Percentiles rank a stretch among this genome's conserved stretches.
Conservation (phyloP, 176 grass and related monocot species). For the Lolium multiflorum region DNA sequence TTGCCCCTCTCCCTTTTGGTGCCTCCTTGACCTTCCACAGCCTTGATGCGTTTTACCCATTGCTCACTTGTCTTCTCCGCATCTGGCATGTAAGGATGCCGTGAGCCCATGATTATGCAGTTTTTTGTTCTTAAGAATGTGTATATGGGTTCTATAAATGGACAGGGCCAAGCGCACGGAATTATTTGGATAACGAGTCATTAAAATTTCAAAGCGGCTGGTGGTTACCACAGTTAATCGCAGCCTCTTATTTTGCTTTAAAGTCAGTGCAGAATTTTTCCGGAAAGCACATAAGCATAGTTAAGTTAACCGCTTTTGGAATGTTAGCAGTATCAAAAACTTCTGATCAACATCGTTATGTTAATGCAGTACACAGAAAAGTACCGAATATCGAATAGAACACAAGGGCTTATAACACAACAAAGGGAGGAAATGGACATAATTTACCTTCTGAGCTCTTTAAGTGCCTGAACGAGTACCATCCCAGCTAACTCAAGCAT, state of each 20-base stretch:
- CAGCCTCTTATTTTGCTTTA: neutral
- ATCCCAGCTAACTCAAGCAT: slow-evolving; percentile 53
- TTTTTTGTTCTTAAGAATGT: neutral
- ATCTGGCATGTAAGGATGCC: no score
- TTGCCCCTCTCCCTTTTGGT: neutral
- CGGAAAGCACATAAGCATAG: neutral
- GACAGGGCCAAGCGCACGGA: neutral
- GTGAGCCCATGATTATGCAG: neutral
- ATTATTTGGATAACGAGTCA: neutral
- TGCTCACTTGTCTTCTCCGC: neutral
- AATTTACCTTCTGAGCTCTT: slow-evolving; percentile 55
- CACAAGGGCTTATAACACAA: neutral
- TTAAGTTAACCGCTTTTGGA: neutral
- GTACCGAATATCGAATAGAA: neutral
- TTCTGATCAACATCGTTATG: slow-evolving; percentile 4
- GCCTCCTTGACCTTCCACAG: neutral
- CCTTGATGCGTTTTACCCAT: neutral
- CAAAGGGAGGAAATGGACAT: neutral
- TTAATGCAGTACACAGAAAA: neutral
- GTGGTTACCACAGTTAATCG: neutral
- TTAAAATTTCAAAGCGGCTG: neutral
- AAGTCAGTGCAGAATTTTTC: neutral
- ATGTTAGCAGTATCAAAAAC: neutral
- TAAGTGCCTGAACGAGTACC: slow-evolving; percentile 58
- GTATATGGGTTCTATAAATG: neutral